Conservation (phyloP, 257 asterid genomes). For the Solanum phureja region DNA sequence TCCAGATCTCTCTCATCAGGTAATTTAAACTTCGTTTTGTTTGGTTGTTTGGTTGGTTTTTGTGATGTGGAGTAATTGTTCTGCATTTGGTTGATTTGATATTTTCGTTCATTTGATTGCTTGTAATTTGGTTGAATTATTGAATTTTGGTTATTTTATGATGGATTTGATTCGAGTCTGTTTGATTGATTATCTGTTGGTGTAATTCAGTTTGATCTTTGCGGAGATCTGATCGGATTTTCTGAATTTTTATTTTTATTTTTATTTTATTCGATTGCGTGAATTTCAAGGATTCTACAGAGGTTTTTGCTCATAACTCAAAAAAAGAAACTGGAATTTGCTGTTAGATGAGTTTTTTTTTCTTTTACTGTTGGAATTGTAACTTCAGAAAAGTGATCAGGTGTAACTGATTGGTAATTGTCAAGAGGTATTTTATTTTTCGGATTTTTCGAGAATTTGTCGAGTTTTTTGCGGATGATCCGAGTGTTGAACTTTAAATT, state of each 20-base stretch:
- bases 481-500: not conserved
- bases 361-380: not conserved
- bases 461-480: not conserved
- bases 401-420: not conserved
- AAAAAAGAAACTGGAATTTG: not conserved
- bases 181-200: not conserved
- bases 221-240: slow-evolving; percentile 8
- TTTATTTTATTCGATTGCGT: not conserved
- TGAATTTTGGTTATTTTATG: not conserved
- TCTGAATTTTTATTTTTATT: not conserved
- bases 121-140: not conserved
- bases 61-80: not conserved
- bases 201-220: not conserved
- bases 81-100: not conserved
- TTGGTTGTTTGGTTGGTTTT: not conserved
- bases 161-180: not conserved
- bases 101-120: not conserved
- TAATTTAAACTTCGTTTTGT: not conserved
- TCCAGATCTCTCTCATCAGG: not conserved
- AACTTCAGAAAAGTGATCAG: not conserved
- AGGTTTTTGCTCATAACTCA: not conserved
- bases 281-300: not conserved
- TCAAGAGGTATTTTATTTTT: not conserved
- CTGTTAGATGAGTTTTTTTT: not conserved
- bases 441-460: not conserved